Evolutionary conservation across 1,284 basidiomycete genomes (phyloP), one percentile per base, ranked within the genome.

Genomic region (Malassezia pachydermatis): DNA sequence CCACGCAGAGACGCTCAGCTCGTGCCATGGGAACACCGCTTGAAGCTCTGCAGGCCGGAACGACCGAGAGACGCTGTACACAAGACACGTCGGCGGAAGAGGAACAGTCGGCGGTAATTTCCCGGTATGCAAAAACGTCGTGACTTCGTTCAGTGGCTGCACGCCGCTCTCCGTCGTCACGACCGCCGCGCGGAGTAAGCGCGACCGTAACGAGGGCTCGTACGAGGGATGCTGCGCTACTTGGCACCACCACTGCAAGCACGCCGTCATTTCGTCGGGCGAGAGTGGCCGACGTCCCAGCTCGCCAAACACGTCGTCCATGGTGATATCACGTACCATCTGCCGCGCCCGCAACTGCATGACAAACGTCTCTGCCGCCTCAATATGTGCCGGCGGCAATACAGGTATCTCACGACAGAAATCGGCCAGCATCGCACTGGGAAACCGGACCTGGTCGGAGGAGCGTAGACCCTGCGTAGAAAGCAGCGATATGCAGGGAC

Each of bases 221-320:
- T 67, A 72, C 19, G 59, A 62, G 4, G 66, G 60, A 48, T 73
- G 41, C 2, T 61, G 77, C 33, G 80, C 80, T 13, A 87, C 72
- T 20, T 74, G 72, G 45, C 84, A 80, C 85, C 89, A 94, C 92
- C 92, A 99, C 50, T 81, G 79, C 57, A 96, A 76, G 70, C 86
- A 90, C 4, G 81, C 81, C 17, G 83, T 72, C 75, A 86, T 83
- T 72, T 96, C 88, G 11, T 76, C 73, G 58, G 86, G 80, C 0
- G 73, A 73, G 16, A 98, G 76, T 1, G 90, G 83, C 11, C 86
- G 77, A 2, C 77, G 73, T 13, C 79, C 78, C 5, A 99, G 77
- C 69, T 94, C 88, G 42, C 77, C 74, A 41, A 96, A 76, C 16
- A 96, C 86, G 67, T 98, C 94, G 16, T 81, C 76, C 63, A 94